A percentile compares a stretch with the other conserved stretches of the same genome.
phyloP scores from a whole-genome alignment of 306 rosid genomes.

The Bauhinia variegata region DNA sequence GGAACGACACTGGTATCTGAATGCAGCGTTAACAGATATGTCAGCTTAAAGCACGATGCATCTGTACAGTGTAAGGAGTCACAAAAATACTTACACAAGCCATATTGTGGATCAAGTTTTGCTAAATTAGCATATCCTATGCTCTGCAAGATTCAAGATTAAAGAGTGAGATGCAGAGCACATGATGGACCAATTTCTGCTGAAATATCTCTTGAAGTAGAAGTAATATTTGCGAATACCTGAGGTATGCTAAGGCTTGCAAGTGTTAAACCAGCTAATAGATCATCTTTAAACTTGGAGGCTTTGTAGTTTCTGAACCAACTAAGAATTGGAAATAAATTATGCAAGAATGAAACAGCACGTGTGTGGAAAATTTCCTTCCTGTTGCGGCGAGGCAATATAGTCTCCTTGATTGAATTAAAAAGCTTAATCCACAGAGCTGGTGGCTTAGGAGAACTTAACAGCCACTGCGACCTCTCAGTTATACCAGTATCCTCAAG shows the following conservation, averaged over 20 bases:
- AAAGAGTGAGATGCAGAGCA: not conserved
- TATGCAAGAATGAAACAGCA: conserved; percentile 37
- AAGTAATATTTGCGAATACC: conserved; percentile 40
- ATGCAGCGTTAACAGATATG: conserved; percentile 22
- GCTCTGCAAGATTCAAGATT: conserved; percentile 57
- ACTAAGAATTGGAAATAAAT: conserved; percentile 68
- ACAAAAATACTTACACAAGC: conserved; percentile 66
- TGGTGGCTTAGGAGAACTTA: conserved; percentile 70
- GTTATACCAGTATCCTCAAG: conserved; percentile 27
- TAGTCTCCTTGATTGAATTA: conserved; percentile 38
- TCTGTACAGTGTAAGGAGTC: not conserved
- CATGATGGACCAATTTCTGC: not conserved
- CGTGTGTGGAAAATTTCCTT: conserved; percentile 26
- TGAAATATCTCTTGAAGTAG: not conserved
- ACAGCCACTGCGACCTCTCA: conserved; percentile 58
- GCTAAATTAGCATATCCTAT: conserved; percentile 92
- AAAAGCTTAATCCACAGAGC: conserved; percentile 47
- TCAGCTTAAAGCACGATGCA: not conserved
- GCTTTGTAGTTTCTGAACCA: conserved; percentile 69
- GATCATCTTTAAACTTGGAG: conserved; percentile 62
- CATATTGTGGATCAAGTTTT: conserved; percentile 85
- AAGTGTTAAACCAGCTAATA: conserved; percentile 86
- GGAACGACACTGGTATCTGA: conserved; percentile 90
- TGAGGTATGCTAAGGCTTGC: conserved; percentile 95
- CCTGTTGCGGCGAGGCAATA: conserved; percentile 47